These are phyloP conservation scores for Pistacia atlantica DNA, from an alignment of 345 rosid genomes.

Conservation along the genomic window DNA sequence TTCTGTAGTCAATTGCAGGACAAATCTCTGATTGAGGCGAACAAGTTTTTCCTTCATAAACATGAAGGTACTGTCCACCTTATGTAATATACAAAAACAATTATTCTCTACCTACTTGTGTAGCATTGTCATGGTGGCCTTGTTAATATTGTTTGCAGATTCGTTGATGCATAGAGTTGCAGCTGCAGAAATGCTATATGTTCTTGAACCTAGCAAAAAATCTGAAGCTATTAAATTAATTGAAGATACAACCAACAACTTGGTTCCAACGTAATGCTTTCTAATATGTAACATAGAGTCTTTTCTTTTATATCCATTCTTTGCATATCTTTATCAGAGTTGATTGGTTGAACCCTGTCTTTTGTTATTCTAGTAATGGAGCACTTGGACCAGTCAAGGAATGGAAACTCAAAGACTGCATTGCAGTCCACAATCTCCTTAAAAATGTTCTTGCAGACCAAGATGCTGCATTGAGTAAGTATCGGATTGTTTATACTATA, in stretches of 20 bases:
- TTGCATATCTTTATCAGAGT: not conserved
- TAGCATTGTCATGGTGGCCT: constrained; percentile 10
- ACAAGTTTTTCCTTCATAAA: constrained; percentile 65
- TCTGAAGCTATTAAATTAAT: constrained; percentile 69
- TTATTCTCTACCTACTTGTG: not conserved
- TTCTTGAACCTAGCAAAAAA: constrained; percentile 71
- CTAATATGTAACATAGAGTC: not conserved
- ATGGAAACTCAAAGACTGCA: constrained; percentile 91
- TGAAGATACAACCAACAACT: constrained; percentile 71
- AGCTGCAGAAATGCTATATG: constrained; percentile 77
- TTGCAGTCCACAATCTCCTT: constrained; percentile 71
- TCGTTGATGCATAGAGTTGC: constrained; percentile 96
- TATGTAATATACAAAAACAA: not conserved
- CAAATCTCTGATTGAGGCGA: constrained; percentile 77
- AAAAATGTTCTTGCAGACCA: constrained; percentile 49
- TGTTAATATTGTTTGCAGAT: constrained; percentile 41
- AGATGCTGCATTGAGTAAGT: constrained; percentile 86
- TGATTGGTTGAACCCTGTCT: constrained; percentile 9
- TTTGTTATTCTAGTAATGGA: constrained; percentile 49
- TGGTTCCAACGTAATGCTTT: constrained; percentile 52
- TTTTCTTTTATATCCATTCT: not conserved
- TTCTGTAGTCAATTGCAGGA: constrained; percentile 74
- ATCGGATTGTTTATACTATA: constrained; percentile 8
- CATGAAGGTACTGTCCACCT: constrained; percentile 58
- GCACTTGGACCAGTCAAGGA: constrained; percentile 59